phyloP scores from a whole-genome alignment of 805 yeast species.

The Starmerella etchellsii region DNA sequence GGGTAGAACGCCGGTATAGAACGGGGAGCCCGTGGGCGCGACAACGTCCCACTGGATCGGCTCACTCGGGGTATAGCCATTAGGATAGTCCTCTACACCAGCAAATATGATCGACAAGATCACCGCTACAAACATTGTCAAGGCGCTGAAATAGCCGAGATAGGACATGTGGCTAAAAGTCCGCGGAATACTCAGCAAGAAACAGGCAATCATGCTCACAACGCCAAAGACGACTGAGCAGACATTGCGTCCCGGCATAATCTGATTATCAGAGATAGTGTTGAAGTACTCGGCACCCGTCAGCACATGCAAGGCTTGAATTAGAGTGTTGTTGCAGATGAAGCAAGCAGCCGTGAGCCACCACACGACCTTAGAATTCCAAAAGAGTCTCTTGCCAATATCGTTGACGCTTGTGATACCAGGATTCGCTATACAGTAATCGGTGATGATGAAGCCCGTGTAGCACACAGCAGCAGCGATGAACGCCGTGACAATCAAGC shows the following conservation, averaged over 20 bases:
- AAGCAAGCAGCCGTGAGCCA: constrained; percentile 45
- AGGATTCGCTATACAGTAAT: constrained; percentile 43
- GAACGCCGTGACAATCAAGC: constrained; percentile 40
- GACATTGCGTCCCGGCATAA: constrained; percentile 23
- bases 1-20: constrained; percentile 43
- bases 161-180: constrained; percentile 41
- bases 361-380: constrained; percentile 42
- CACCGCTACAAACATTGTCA: constrained; percentile 46
- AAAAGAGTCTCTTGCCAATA: constrained; percentile 44
- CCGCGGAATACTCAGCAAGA: constrained; percentile 42
- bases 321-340: constrained; percentile 41
- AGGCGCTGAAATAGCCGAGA: constrained; percentile 42
- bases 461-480: constrained; percentile 41
- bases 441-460: constrained; percentile 43
- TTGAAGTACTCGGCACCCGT: constrained; percentile 50
- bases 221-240: constrained; percentile 44
- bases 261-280: constrained; percentile 35
- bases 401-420: constrained; percentile 42
- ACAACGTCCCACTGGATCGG: constrained; percentile 37
- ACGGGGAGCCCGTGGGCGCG: constrained; percentile 43
- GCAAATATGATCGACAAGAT: constrained; percentile 41
- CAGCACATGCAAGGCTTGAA: constrained; percentile 46
- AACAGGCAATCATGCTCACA: constrained; percentile 38
- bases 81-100: constrained; percentile 40
- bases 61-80: constrained; percentile 27